A percentile compares a stretch with the other conserved stretches of the same genome.
Evolutionary conservation across 129 eudicot genomes (phyloP).

Genomic region (Centella asiatica): DNA sequence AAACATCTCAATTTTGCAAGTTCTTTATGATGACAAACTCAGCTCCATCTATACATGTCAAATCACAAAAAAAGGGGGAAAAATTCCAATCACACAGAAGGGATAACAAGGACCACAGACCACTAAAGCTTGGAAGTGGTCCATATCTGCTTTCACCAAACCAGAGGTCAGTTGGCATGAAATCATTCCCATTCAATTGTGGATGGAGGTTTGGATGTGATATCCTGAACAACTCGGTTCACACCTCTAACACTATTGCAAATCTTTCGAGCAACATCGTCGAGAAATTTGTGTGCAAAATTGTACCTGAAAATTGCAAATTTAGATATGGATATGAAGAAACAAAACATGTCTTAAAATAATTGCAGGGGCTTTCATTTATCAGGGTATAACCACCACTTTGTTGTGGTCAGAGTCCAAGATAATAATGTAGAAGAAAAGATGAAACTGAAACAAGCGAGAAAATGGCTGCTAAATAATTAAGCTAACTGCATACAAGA

Average conservation of each 20-base stretch:
- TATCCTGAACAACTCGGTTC: constrained; percentile 76
- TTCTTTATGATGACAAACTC: too few relatives aligned
- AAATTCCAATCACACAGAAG: too few relatives aligned
- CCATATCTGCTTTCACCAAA: too few relatives aligned
- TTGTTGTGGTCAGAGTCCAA: too few relatives aligned
- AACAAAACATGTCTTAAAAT: too few relatives aligned
- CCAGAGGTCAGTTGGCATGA: too few relatives aligned
- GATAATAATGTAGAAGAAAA: too few relatives aligned
- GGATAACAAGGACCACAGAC: too few relatives aligned
- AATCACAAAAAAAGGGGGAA: too few relatives aligned
- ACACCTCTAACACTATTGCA: constrained; percentile 87
- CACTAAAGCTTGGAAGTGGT: too few relatives aligned
- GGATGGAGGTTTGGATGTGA: constrained; percentile 94
- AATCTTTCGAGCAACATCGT: constrained; percentile 56
- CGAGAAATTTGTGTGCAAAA: constrained; percentile 73
- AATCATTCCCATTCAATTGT: constrained; percentile 84
- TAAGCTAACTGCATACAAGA: neutral
- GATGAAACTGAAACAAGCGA: neutral
- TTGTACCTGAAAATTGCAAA: constrained; percentile 50
- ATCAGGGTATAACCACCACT: neutral
- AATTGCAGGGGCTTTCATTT: neutral
- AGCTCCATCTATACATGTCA: too few relatives aligned
- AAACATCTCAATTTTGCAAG: too few relatives aligned
- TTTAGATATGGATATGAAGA: neutral
- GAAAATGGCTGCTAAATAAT: neutral